A percentile compares a stretch with the other conserved stretches of the same genome.
phyloP scores from a whole-genome alignment of 1,284 basidiomycete species.

The Fomitopsis palustris region DNA sequence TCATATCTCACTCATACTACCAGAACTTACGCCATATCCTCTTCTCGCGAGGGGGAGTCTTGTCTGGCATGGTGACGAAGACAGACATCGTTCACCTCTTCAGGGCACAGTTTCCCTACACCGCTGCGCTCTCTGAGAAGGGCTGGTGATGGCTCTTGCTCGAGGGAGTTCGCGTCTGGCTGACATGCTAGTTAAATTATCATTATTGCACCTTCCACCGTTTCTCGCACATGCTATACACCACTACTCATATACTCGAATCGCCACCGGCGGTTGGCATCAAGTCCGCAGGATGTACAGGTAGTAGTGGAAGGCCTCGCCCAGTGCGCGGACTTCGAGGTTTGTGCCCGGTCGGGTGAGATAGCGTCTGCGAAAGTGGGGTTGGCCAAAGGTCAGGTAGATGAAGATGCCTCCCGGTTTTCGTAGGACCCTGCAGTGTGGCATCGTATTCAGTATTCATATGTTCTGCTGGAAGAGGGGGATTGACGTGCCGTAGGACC shows the following conservation, averaged over 20 bases:
- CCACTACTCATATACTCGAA: background rate
- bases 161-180: too few relatives aligned
- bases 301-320: slow-evolving; percentile 86
- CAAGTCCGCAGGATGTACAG: slow-evolving; percentile 51
- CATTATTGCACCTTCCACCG: background rate
- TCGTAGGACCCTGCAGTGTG: slow-evolving; percentile 54
- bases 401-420: slow-evolving; percentile 63
- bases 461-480: background rate
- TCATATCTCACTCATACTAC: background rate
- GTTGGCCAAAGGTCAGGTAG: slow-evolving; percentile 90
- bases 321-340: slow-evolving; percentile 62
- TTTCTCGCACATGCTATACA: background rate
- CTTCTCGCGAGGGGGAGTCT: slow-evolving; percentile 56
- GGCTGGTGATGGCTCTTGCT: background rate
- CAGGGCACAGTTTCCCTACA: slow-evolving; percentile 55
- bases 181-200: background rate
- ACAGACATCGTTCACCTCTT: slow-evolving; percentile 61
- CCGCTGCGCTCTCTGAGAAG: slow-evolving; percentile 37
- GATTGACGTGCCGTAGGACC: slow-evolving; percentile 24
- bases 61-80: slow-evolving; percentile 67
- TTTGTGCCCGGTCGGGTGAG: slow-evolving; percentile 51
- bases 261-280: background rate
- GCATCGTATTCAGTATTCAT: background rate
- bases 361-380: slow-evolving; percentile 82
- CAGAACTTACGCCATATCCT: slow-evolving; percentile 67